phyloP scores from a whole-genome alignment of 2,329 filamentous ascomycete species.

The Trichoderma pleuroti region DNA sequence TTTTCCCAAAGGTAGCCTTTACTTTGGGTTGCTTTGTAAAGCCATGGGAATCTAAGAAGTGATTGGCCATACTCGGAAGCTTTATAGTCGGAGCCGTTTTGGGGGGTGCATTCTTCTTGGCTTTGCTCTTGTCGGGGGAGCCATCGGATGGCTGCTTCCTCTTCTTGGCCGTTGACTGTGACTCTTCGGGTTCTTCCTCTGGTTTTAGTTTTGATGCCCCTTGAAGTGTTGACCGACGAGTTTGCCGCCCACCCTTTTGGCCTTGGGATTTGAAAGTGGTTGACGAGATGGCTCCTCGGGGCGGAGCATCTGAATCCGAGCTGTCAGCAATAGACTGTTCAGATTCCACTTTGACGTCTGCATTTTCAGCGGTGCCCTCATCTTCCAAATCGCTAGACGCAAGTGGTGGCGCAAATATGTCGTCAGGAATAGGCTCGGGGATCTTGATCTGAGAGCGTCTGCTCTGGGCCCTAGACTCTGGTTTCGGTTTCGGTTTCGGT shows the following conservation, averaged over 20 bases:
- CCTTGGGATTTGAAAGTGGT: slow-evolving; percentile 31
- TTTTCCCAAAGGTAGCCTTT: slow-evolving; percentile 29
- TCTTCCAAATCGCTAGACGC: slow-evolving; percentile 25
- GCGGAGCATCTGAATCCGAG: slow-evolving; percentile 28
- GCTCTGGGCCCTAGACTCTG: background rate
- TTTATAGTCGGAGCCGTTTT: background rate
- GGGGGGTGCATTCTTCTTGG: background rate
- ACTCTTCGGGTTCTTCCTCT: background rate
- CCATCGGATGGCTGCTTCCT: slow-evolving; percentile 7
- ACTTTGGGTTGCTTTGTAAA: slow-evolving; percentile 24
- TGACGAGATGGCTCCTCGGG: slow-evolving; percentile 32
- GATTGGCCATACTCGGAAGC: slow-evolving; percentile 23
- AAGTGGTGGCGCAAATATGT: slow-evolving; percentile 26
- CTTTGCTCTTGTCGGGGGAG: slow-evolving; percentile 19
- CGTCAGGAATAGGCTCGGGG: background rate
- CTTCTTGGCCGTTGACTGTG: slow-evolving; percentile 12
- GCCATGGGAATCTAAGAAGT: slow-evolving; percentile 25
- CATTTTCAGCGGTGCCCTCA: slow-evolving; percentile 25
- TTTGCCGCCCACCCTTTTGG: background rate
- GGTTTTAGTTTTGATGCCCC: too few species aligned
- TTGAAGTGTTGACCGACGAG: background rate
- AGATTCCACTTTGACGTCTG: background rate
- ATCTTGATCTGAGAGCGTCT: background rate
- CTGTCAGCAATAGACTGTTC: slow-evolving; percentile 20
- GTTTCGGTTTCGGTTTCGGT: background rate